Evolutionary conservation across 495 filamentous ascomycete genomes (phyloP), one percentile per base, ranked within the genome.

Genomic region (Amniculicola lignicola): DNA sequence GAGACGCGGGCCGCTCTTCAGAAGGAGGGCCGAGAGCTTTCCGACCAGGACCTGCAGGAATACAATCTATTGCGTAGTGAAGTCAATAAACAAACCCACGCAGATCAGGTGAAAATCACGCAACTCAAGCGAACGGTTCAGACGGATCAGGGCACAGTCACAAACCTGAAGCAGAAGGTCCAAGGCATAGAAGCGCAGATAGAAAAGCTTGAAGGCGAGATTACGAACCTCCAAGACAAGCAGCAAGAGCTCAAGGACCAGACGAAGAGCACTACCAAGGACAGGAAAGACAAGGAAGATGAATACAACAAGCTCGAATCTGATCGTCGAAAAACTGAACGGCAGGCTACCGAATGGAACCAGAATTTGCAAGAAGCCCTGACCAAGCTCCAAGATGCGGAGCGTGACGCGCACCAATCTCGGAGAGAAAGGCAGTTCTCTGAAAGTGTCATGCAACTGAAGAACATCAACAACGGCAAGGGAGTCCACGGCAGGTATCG

Each of bases 241-340:
- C 84, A 79, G 59, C 70, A 78, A 16, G 70, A 76, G 4, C 76
- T 82, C 23, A 80, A 84, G 46, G 70, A 74, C 4, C 75, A 75
- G 0, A 78, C 87, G 49, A 83, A 86, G 58, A 75, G 86, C 31
- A 79, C 86, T 12, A 78, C 81, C 2, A 79, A 82, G 55, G 87
- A 95, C 4, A 90, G 96, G 58, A 87, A 90, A 15, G 73, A 74
- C 10, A 97, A 96, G 76, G 95, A 95, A 74, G 94, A 91, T 65
- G 87, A 89, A 43, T 85, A 86, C 63, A 92, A 95, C 65, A 79
- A 82, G 27, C 72, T 94, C 25, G 84, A 52, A 15, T 96, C 93
- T 1, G 90, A 96, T 62, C 84, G 90, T 42, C 77, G 89, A 21
- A 80, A 89, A 43, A 79, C 84, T 7, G 82, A 86, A 22, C 86